Base-by-base conservation (phyloP, 768 basidiomycete species). In the Boletus rufocinnamomeus region DNA sequence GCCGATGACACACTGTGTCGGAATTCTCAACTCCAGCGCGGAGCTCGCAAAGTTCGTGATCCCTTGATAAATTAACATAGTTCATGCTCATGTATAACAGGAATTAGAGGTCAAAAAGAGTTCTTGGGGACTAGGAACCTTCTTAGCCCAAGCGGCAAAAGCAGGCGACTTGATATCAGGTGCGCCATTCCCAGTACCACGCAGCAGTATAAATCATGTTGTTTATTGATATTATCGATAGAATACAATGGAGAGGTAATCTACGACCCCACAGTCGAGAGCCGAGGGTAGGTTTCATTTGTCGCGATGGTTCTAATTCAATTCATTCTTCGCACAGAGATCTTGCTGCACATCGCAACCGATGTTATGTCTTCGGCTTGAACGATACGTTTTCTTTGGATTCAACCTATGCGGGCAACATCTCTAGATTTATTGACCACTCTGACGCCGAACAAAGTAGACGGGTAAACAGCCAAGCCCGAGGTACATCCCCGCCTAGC, bases 341-440 rank as follows among this genome's bases (percentile, higher is more conserved):
- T 16, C 68, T 83, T 16, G 75, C 81, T 7, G 57, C 52, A 16
- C 81, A 87, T 58, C 76, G 80, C 38, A 68, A 75, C 6, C 80
- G 87, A 41, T 85, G 80, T 58, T 92, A 92, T 60, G 76, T 84
- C 10, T 91, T 88, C 58, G 74, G 74, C 21, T 67, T 91, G 50
- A 82, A 86, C 61, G 44, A 66, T 0, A 68, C 70, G 0, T 63
- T 79, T 30, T 74, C 78, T 9, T 64, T 89, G n/a, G 89, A 91
- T 66, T 75, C 82, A 32, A 70, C 79, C 19, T 76, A 74, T 37
- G 79, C 74, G 1, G 88, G 87, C 5, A 90, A 90, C 57, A 75
- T 78, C 41, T 76, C 87, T n/a, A 77, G 88, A 16, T 90, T 84
- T 63, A 83, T 91, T 53, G 88, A 92, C 63, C 89, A 91, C 75